Percentiles rank a stretch among this genome's conserved stretches.
Conservation (phyloP, 2,329 filamentous ascomycete species). For the Coniochaeta sp. region DNA sequence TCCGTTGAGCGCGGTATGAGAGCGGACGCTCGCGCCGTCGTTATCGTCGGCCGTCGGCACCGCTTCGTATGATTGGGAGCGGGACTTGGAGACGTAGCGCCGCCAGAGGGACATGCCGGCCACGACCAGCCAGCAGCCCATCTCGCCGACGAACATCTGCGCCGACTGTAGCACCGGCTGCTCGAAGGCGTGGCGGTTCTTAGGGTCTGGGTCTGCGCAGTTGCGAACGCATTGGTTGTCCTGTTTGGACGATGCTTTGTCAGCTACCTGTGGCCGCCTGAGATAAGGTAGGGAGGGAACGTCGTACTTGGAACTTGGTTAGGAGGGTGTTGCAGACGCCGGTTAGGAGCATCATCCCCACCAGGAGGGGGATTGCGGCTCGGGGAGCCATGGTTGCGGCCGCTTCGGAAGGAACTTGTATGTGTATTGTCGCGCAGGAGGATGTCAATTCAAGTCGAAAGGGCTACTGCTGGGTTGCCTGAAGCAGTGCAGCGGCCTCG, state of each 20-base stretch:
- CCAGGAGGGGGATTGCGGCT: conserved; percentile 72
- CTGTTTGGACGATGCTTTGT: conserved; percentile 30
- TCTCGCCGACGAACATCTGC: conserved; percentile 97
- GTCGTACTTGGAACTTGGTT: conserved; percentile 83
- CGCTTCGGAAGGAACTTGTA: too few relatives aligned
- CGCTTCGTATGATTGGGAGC: conserved; percentile 52
- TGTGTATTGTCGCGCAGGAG: not conserved
- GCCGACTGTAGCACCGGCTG: conserved; percentile 94
- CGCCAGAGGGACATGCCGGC: conserved; percentile 61
- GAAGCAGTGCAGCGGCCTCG: not conserved
- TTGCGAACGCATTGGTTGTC: conserved; percentile 96
- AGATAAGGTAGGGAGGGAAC: conserved; percentile 1
- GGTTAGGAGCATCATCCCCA: conserved; percentile 93
- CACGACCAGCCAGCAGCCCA: conserved; percentile 92
- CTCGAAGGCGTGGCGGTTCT: conserved; percentile 69
- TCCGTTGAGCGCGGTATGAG: conserved; percentile 33
- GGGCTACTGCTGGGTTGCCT: not conserved
- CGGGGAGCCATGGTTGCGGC: conserved; percentile 56
- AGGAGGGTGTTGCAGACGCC: conserved; percentile 95
- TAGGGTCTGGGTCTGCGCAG: conserved; percentile 65
- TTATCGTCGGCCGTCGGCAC: conserved; percentile 45
- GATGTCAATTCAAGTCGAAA: not conserved
- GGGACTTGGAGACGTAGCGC: conserved; percentile 38
- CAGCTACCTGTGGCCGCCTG: not conserved
- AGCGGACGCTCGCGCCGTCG: conserved; percentile 34